Conservation (phyloP, 2,329 filamentous ascomycete species). For the Hymenoscyphus salicellus region DNA sequence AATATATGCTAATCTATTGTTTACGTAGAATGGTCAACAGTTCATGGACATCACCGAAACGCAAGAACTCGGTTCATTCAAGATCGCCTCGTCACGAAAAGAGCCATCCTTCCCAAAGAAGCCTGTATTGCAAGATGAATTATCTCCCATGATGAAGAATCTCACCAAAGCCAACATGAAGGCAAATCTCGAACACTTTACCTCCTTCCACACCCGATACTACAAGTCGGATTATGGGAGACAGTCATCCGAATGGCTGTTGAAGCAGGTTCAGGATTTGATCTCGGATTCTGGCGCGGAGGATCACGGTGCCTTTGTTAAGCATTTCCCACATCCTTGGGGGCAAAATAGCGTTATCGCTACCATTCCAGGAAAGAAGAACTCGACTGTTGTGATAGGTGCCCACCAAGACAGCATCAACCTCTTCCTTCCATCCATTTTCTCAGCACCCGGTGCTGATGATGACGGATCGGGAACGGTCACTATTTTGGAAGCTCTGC, state of each 20-base stretch:
- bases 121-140: slow-evolving; percentile 60
- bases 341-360: slow-evolving; percentile 88
- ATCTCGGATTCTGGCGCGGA: slow-evolving; percentile 69
- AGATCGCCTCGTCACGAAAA: slow-evolving; percentile 39
- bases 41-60: slow-evolving; percentile 95
- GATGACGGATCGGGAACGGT: slow-evolving; percentile 92
- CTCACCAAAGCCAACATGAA: slow-evolving; percentile 76
- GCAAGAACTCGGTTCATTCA: slow-evolving; percentile 56
- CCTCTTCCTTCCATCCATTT: slow-evolving; percentile 77
- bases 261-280: slow-evolving; percentile 68
- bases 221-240: slow-evolving; percentile 76
- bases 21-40: slow-evolving; percentile 68
- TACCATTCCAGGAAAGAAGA: slow-evolving; percentile 79
- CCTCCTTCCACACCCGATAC: slow-evolving; percentile 77
- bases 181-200: slow-evolving; percentile 73
- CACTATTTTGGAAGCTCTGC: slow-evolving; percentile 88
- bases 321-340: slow-evolving; percentile 79
- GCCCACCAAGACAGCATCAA: slow-evolving; percentile 97
- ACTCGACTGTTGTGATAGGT: slow-evolving; percentile 83
- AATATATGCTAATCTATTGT: background rate
- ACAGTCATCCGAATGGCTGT: slow-evolving; percentile 85
- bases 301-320: slow-evolving; percentile 62
- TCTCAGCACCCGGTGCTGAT: slow-evolving; percentile 88
- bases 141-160: slow-evolving; percentile 63
- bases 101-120: slow-evolving; percentile 63